These are phyloP conservation scores for Saccharomycopsis hybrid DNA, from an alignment of 1,139 yeast genomes.

Conservation along the genomic window DNA sequence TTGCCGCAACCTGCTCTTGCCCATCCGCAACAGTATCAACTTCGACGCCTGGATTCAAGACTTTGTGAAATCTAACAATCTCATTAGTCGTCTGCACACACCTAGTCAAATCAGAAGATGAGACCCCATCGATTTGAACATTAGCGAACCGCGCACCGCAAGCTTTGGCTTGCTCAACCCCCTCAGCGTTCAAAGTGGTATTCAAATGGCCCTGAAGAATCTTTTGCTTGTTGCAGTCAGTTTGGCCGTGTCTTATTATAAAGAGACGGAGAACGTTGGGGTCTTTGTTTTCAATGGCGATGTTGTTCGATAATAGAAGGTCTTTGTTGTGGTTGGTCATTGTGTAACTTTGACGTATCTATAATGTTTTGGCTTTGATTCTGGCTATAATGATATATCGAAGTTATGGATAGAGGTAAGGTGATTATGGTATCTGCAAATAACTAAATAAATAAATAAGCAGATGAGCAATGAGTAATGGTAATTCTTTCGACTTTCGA, in stretches of 20 bases:
- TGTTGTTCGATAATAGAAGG: neutral
- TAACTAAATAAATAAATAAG: too few relatives aligned
- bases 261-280: constrained; percentile 43
- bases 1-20: neutral
- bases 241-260: constrained; percentile 75
- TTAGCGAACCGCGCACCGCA: constrained; percentile 39
- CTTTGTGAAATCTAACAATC: constrained; percentile 31
- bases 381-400: too few relatives aligned
- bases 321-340: too few relatives aligned
- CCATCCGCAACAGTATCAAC: constrained; percentile 21
- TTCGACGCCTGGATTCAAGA: constrained; percentile 20
- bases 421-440: too few relatives aligned
- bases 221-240: constrained; percentile 58
- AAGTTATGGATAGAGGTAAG: too few relatives aligned
- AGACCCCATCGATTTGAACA: constrained; percentile 43
- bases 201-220: constrained; percentile 73
- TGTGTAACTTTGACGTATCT: too few relatives aligned
- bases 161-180: constrained; percentile 47
- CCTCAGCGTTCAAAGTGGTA: constrained; percentile 52
- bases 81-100: constrained; percentile 49
- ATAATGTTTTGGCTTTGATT: too few relatives aligned
- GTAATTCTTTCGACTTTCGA: too few relatives aligned
- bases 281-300: constrained; percentile 31
- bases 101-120: constrained; percentile 55
- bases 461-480: too few relatives aligned